These are phyloP conservation scores for Lichina pygmaea DNA, from an alignment of 495 filamentous ascomycete species.

Conservation along the genomic window DNA sequence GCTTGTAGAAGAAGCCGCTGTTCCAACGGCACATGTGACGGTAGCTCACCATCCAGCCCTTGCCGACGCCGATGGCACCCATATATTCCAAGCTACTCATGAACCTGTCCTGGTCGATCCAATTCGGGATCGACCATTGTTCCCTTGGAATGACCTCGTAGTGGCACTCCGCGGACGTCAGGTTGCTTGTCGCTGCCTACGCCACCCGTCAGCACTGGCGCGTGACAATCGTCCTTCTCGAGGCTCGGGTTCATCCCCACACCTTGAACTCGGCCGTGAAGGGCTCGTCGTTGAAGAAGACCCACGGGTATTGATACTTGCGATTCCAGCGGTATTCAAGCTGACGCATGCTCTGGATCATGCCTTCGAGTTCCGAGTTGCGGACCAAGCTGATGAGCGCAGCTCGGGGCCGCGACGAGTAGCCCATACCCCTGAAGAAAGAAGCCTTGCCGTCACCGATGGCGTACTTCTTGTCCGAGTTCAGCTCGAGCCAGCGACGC, in stretches of 20 bases:
- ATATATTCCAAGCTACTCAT: constrained; percentile 23
- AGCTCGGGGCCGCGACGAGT: constrained; percentile 8
- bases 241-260: neutral
- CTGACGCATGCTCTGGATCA: constrained; percentile 15
- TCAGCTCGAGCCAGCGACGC: constrained; percentile 12
- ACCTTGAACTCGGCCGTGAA: constrained; percentile 15
- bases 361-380: constrained; percentile 11
- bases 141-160: constrained; percentile 17
- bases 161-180: constrained; percentile 11
- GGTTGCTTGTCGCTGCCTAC: constrained; percentile 11
- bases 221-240: neutral
- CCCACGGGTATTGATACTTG: constrained; percentile 15
- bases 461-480: constrained; percentile 13
- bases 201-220: neutral
- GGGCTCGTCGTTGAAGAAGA: constrained; percentile 16
- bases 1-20: constrained; percentile 22
- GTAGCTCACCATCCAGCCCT: constrained; percentile 28
- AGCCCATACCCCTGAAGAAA: neutral
- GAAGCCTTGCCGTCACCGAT: constrained; percentile 2
- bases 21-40: constrained; percentile 22
- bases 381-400: constrained; percentile 14
- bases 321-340: constrained; percentile 13
- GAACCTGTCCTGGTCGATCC: constrained; percentile 28
- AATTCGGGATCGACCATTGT: constrained; percentile 24
- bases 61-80: constrained; percentile 25